Evolutionary conservation across 164 flowering plant genomes (phyloP).

Genomic region (Stephania japonica): DNA sequence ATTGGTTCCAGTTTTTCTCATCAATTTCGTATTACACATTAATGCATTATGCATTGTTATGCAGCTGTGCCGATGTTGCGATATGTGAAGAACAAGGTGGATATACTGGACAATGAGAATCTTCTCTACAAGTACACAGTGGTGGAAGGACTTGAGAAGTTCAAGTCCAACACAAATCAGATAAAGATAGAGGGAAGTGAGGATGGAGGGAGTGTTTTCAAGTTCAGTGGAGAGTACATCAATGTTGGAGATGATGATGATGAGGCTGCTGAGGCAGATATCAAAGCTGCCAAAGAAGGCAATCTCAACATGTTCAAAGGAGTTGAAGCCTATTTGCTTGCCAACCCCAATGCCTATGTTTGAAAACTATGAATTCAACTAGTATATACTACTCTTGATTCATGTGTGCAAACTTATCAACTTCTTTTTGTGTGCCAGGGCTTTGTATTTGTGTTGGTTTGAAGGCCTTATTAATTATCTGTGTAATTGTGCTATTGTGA

Average conservation of each 20-base stretch:
- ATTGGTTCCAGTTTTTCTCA: no score
- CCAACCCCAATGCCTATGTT: constrained; percentile 29
- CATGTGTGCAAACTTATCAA: no score
- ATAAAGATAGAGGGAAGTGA: constrained; percentile 10
- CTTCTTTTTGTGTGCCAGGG: no score
- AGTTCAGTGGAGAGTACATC: constrained; percentile 5
- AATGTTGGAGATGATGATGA: constrained; percentile 9
- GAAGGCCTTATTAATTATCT: no score
- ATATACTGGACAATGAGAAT: constrained; percentile 20
- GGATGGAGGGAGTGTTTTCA: constrained; percentile 13
- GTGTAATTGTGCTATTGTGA: no score
- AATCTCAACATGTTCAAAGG: constrained; percentile 13
- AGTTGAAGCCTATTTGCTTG: constrained; percentile 11
- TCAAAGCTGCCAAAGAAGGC: constrained; percentile 14
- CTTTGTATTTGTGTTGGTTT: no score
- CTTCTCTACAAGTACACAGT: constrained; percentile 16
- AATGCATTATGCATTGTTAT: not conserved
- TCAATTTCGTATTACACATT: no score
- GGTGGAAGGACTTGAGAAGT: constrained; percentile 18
- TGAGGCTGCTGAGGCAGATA: constrained; percentile 11
- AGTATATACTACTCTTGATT: no score
- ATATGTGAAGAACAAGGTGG: constrained; percentile 16
- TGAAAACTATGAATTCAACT: not conserved
- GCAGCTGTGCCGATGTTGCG: not conserved
- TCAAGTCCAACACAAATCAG: constrained; percentile 7